These are phyloP conservation scores for Nakaseomyces uthaithaninus DNA, from an alignment of 1,139 yeast genomes.

Conservation along the genomic window DNA sequence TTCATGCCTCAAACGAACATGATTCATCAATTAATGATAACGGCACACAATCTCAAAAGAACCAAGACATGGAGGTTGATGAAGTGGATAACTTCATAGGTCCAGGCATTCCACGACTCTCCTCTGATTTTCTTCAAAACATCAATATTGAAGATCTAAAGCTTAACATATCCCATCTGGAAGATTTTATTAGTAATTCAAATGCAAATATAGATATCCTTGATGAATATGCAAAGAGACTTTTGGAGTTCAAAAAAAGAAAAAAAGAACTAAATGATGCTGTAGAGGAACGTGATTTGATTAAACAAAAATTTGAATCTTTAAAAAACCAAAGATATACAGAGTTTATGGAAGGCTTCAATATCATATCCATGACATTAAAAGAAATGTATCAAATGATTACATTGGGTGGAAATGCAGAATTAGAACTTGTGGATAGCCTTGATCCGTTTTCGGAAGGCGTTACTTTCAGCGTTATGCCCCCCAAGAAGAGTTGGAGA, in stretches of 20 bases:
- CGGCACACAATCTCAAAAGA: too few species aligned
- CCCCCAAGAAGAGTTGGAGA: conserved; percentile 97
- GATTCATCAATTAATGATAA: too few species aligned
- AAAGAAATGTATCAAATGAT: conserved; percentile 98
- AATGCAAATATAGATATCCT: conserved; percentile 68
- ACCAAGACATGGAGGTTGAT: conserved; percentile 25
- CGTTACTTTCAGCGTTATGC: conserved; percentile 94
- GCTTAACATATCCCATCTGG: conserved; percentile 47
- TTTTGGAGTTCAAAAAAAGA: conserved; percentile 54
- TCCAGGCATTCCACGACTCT: conserved; percentile 35
- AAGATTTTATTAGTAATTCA: conserved; percentile 49
- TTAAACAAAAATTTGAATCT: conserved; percentile 58
- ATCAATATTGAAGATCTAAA: conserved; percentile 46
- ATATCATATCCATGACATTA: conserved; percentile 73
- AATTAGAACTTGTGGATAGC: conserved; percentile 87
- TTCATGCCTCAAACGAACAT: too few species aligned
- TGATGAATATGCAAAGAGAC: conserved; percentile 65
- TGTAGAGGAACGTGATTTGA: conserved; percentile 56
- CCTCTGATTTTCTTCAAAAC: conserved; percentile 46
- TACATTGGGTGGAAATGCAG: conserved; percentile 99
- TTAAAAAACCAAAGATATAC: conserved; percentile 66
- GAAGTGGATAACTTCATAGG: conserved; percentile 16
- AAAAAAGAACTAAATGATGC: conserved; percentile 61
- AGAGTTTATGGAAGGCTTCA: conserved; percentile 92
- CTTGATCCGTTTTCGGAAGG: conserved; percentile 99